Evolutionary conservation across 768 basidiomycete species (phyloP), one percentile per base, ranked within the genome.

Genomic region (Termitomyces sp.): DNA sequence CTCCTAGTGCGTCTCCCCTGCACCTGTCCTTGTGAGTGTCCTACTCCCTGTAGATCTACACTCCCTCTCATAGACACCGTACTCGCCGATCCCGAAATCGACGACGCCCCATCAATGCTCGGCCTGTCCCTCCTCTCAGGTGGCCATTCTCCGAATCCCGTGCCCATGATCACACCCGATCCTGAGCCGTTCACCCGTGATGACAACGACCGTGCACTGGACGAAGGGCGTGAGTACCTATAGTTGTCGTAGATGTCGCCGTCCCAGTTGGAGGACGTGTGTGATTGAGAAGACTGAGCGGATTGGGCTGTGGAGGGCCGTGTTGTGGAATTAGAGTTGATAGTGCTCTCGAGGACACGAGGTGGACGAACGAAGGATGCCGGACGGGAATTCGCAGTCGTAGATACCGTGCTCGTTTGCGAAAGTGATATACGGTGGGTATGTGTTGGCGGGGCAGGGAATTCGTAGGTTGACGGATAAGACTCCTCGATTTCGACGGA

Each of bases 161-260:
- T 34, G 22, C 49, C 13, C 22, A 34, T n/a, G 2, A 50, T 24
- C 4, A 34, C 34, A 24, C 33, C 50, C 0, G 50, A 36, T 33
- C 52, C 39, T 7, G 53, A 24, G 10, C 41, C 46, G 34, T 53
- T 56, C 13, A 56, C 47, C 12, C 49, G 55, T 28, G 48, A 56
- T 1, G 59, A 54, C 24, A 52, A 46, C 44, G 55, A 55, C 72
- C 75, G 39, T 75, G 75, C 24, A 67, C 67, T 75, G 55, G 82
- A 73, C 0, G 86, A 88, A 53, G 77, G 78, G 5, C 84, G 74
- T 20, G 87, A 88, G 61, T 90, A 90, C 24, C 86, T 79, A 66
- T 92, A 92, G 59, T 89, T 82, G 68, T 92, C 90, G 60, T 92
- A 92, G 51, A 92, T 90, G 62, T 90, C 87, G 1, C 77, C 78